phyloP scores from a whole-genome alignment of 148 eudicot genomes.

The Silene uniflora region DNA sequence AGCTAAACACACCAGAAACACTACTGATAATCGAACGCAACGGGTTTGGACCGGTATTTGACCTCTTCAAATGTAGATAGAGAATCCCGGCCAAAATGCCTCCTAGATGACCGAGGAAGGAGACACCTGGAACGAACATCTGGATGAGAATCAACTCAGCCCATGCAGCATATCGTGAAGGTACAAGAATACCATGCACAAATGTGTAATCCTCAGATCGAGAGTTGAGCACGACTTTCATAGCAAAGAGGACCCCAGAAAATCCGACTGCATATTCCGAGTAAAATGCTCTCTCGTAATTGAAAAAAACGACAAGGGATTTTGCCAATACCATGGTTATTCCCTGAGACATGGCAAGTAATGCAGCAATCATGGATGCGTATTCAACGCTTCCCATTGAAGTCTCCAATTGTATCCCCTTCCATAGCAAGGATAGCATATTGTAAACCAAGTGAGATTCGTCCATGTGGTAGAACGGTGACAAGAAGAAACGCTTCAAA shows the following conservation, averaged over 20 bases:
- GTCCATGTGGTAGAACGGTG: constrained; percentile 77
- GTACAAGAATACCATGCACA: constrained; percentile 68
- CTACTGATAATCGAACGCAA: constrained; percentile 37
- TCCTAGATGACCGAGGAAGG: constrained; percentile 90
- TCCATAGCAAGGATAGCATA: constrained; percentile 92
- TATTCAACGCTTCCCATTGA: constrained; percentile 76
- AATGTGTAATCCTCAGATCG: constrained; percentile 56
- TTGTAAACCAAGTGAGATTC: constrained; percentile 87
- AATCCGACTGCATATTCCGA: constrained; percentile 82
- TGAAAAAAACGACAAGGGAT: constrained; percentile 50
- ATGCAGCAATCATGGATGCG: constrained; percentile 64
- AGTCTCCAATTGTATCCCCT: constrained; percentile 75
- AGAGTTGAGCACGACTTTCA: constrained; percentile 90
- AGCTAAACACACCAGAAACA: constrained; percentile 32
- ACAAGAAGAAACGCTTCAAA: constrained; percentile 67
- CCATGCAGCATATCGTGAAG: constrained; percentile 77
- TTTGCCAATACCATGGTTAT: constrained; percentile 66
- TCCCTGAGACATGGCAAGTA: constrained; percentile 84
- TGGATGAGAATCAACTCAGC: constrained; percentile 84
- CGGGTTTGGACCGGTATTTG: constrained; percentile 47
- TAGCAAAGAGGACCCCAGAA: constrained; percentile 89
- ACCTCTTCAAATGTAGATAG: constrained; percentile 48
- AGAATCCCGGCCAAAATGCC: constrained; percentile 84
- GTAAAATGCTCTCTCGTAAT: constrained; percentile 57
- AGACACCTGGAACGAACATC: constrained; percentile 72